phyloP scores from a whole-genome alignment of 257 asterid species.

The Cynanchum wilfordii region DNA sequence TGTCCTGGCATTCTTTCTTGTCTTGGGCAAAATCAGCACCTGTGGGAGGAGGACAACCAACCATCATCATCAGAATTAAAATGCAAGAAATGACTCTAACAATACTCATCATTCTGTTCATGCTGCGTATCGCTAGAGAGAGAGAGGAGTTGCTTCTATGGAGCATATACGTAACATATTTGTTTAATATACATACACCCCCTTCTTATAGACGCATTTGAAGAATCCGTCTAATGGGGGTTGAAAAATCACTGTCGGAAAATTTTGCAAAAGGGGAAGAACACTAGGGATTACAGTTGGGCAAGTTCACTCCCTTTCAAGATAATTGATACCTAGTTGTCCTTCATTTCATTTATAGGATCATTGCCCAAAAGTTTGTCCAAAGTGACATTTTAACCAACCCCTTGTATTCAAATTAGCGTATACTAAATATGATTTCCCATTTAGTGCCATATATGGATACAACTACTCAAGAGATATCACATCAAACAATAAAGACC shows the following conservation, averaged over 20 bases:
- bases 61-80: slow-evolving; percentile 12
- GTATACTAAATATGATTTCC: too few species aligned
- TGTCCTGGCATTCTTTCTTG: slow-evolving; percentile 31
- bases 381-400: slow-evolving; percentile 16
- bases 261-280: slow-evolving; percentile 3
- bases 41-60: slow-evolving; percentile 5
- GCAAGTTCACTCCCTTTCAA: background rate
- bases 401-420: background rate
- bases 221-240: background rate
- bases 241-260: background rate
- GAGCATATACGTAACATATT: background rate
- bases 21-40: slow-evolving; percentile 35
- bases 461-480: background rate
- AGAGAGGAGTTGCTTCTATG: background rate
- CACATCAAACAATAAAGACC: background rate
- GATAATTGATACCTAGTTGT: background rate
- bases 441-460: background rate
- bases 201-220: background rate
- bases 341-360: background rate
- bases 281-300: background rate
- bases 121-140: background rate
- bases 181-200: background rate
- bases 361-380: background rate
- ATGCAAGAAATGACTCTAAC: background rate
- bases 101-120: background rate